Evolutionary conservation across 164 flowering plant species (phyloP).

Genomic region (Malania oleifera): DNA sequence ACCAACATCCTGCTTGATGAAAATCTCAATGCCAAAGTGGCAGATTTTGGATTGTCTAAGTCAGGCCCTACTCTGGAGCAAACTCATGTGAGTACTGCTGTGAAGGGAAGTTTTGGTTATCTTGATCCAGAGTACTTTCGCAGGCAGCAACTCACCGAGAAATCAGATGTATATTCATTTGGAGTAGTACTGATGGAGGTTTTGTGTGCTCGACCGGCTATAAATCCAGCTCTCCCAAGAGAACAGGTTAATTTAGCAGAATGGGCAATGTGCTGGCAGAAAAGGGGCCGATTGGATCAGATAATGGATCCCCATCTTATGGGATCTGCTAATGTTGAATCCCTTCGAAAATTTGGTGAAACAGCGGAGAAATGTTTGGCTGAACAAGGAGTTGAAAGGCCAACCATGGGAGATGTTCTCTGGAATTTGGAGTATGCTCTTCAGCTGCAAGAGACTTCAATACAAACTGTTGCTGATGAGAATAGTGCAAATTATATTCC

Average conservation of each 20-base stretch:
- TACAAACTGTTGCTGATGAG: slow-evolving; percentile 21
- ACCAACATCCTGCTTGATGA: slow-evolving; percentile 50
- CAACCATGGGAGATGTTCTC: slow-evolving; percentile 50
- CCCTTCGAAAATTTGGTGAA: slow-evolving; percentile 42
- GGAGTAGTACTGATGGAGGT: slow-evolving; percentile 51
- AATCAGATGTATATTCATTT: slow-evolving; percentile 43
- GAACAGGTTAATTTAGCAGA: slow-evolving; percentile 54
- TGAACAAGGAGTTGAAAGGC: slow-evolving; percentile 41
- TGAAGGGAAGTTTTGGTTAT: slow-evolving; percentile 44
- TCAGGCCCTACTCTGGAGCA: slow-evolving; percentile 43
- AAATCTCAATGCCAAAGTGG: slow-evolving; percentile 35
- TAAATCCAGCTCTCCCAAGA: slow-evolving; percentile 46
- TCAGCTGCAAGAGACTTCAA: slow-evolving; percentile 43
- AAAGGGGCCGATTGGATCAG: slow-evolving; percentile 36
- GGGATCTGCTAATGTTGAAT: slow-evolving; percentile 27
- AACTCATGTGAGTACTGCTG: slow-evolving; percentile 52
- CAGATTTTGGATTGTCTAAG: slow-evolving; percentile 53
- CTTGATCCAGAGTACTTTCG: slow-evolving; percentile 56
- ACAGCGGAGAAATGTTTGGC: slow-evolving; percentile 51
- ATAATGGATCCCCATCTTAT: slow-evolving; percentile 35
- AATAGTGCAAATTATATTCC: slow-evolving; percentile 28
- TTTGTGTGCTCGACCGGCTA: slow-evolving; percentile 41
- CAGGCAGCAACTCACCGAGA: slow-evolving; percentile 45
- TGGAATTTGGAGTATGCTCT: slow-evolving; percentile 56
- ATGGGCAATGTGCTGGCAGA: slow-evolving; percentile 53